These are phyloP conservation scores for Phlegmacium glaucopus DNA, from an alignment of 768 basidiomycete genomes.

Conservation along the genomic window DNA sequence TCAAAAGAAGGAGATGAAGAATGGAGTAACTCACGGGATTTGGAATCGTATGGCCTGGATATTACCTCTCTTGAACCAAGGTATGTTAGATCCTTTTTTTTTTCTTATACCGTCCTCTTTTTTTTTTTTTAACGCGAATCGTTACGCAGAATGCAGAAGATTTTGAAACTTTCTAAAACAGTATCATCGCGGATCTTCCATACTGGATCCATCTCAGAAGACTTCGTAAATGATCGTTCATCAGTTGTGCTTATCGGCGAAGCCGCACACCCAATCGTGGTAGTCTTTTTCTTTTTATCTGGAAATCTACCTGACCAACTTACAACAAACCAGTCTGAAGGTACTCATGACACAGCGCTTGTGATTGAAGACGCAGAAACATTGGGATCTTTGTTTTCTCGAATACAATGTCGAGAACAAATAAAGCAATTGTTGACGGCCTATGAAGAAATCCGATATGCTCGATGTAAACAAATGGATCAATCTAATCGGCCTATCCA, in stretches of 20 bases:
- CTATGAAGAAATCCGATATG: constrained; percentile 54
- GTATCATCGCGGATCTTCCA: constrained; percentile 28
- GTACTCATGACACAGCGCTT: constrained; percentile 47
- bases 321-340: constrained; percentile 38
- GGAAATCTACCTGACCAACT: no score
- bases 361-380: constrained; percentile 60
- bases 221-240: constrained; percentile 45
- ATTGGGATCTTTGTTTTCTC: constrained; percentile 52
- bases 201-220: constrained; percentile 34
- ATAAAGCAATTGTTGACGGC: constrained; percentile 48
- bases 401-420: constrained; percentile 41
- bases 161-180: constrained; percentile 26
- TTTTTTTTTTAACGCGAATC: not conserved
- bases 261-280: constrained; percentile 55
- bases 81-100: no score
- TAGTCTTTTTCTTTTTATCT: constrained; percentile 5
- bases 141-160: constrained; percentile 29
- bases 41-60: constrained; percentile 28
- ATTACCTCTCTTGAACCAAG: constrained; percentile 31
- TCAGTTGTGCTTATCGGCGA: constrained; percentile 54
- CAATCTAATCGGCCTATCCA: constrained; percentile 42
- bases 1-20: constrained; percentile 20
- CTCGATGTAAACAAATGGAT: constrained; percentile 39
- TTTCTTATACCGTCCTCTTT: no score
- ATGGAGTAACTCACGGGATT: constrained; percentile 27